Base-by-base conservation (phyloP, 345 rosid species). In the Atalantia buxifolia region DNA sequence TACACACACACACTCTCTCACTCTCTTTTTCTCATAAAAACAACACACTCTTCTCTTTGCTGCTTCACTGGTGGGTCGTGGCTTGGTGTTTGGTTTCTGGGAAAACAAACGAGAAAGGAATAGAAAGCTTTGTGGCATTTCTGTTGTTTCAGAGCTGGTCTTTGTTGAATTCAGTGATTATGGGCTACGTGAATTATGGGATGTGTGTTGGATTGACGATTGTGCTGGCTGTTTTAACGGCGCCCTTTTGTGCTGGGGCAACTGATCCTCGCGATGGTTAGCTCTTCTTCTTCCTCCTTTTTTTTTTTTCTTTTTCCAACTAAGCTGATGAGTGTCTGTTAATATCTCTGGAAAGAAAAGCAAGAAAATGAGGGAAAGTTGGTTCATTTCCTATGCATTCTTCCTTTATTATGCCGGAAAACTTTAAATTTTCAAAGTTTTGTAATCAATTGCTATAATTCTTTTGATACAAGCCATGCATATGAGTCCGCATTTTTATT, bases 191-290 rank as follows among this genome's bases (percentile, higher is more conserved):
- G 72, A 86, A 79, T 77, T 33, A 80, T 78, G 42, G 84, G 71
- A 4, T 77, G 30, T 72, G 72, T 60, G 75, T 77, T 84, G 83
- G 82, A 67, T 77, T 89, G 81, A 78, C 80, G 85, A 78, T 84
- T 65, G 55, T 79, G 65, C 83, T 85, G 13, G 70, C 48, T 31
- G 31, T 36, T 25, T 77, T 83, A 65, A 80, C 84, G 78, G 71
- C 82, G 74, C 87, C 92, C 9, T 80, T 90, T 78, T 85, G 84
- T 14, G 55, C 81, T 81, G 89, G 88, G 59, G 18, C 38, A 14
- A 90, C 95, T 62, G 91, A 90, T 81, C 89, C 77, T 81, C 86
- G 89, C 71, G 97, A 93, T 78, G 94, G 97, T 93, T 86, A 50
- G 48, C 53, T 53, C 27, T 76, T 80, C 72, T 78, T 24, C 36